Conservation (phyloP, 2,329 filamentous ascomycete genomes). For the Microcyclosporella mali region DNA sequence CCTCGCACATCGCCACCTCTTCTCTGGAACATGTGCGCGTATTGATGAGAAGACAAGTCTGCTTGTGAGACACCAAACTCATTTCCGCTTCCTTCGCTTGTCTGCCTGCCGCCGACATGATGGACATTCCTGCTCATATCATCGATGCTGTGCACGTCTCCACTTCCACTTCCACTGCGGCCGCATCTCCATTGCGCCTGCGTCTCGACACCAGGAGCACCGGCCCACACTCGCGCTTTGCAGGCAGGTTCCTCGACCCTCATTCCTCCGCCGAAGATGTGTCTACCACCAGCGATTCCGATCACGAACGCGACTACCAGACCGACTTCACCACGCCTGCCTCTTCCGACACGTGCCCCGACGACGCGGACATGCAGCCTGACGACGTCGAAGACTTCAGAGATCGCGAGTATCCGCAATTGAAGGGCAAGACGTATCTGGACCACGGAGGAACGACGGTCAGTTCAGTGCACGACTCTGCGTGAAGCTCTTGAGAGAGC, state of each 20-base stretch:
- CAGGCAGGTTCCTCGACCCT: constrained; percentile 12
- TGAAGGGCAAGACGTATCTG: constrained; percentile 40
- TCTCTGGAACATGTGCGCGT: background rate
- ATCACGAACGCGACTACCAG: constrained; percentile 29
- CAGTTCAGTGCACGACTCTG: no score
- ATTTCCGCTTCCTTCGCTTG: background rate
- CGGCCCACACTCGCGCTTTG: constrained; percentile 14
- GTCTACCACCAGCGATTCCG: constrained; percentile 30
- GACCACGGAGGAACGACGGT: constrained; percentile 39
- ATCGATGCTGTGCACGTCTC: constrained; percentile 16
- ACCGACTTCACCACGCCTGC: constrained; percentile 33
- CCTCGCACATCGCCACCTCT: background rate
- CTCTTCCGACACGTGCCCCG: constrained; percentile 22
- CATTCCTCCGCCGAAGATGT: constrained; percentile 28
- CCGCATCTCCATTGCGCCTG: constrained; percentile 8
- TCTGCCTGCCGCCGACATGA: constrained; percentile 6
- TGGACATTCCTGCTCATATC: constrained; percentile 24
- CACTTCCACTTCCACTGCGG: no score
- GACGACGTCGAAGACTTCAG: constrained; percentile 37
- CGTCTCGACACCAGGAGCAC: constrained; percentile 11
- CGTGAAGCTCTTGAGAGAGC: no score
- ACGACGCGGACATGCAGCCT: constrained; percentile 28
- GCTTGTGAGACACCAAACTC: no score
- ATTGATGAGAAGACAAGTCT: background rate
- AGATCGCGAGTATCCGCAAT: constrained; percentile 37